Percentiles rank a stretch among this genome's conserved stretches.
Conservation (phyloP, 1,139 yeast species). For the Yarrowia galli region DNA sequence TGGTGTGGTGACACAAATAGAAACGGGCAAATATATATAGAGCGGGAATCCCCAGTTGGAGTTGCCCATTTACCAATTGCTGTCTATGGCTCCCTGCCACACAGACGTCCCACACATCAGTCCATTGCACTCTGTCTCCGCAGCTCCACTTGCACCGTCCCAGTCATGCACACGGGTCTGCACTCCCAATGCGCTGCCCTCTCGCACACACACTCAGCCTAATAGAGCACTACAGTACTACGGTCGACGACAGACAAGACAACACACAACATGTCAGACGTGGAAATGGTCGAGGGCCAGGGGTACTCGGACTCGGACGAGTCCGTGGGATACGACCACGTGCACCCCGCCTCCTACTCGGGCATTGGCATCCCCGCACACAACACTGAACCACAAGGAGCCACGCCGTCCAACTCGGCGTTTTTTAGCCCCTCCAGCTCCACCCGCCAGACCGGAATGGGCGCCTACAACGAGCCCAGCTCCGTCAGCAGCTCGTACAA, state of each 20-base stretch:
- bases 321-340: conserved; percentile 29
- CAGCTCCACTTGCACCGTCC: conserved; percentile 5
- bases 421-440: conserved; percentile 27
- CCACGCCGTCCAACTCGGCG: conserved; percentile 24
- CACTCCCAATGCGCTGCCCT: conserved; percentile 36
- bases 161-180: conserved; percentile 3
- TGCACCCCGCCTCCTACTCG: conserved; percentile 18
- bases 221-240: too few relatives aligned
- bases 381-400: not conserved
- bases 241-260: conserved; percentile 32
- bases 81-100: too few relatives aligned
- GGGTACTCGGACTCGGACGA: conserved; percentile 39
- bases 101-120: too few relatives aligned
- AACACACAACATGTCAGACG: conserved; percentile 34
- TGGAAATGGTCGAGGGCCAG: conserved; percentile 39
- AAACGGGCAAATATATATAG: not conserved
- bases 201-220: not conserved
- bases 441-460: conserved; percentile 35
- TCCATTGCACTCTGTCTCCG: too few relatives aligned
- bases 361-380: conserved; percentile 23
- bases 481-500: conserved; percentile 17
- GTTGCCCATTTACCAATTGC: too few relatives aligned
- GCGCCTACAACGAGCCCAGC: conserved; percentile 37
- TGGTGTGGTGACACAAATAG: not conserved
- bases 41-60: not conserved